Conservation (phyloP, 306 rosid genomes). For the cucumber (Cucumis sativus) region DNA sequence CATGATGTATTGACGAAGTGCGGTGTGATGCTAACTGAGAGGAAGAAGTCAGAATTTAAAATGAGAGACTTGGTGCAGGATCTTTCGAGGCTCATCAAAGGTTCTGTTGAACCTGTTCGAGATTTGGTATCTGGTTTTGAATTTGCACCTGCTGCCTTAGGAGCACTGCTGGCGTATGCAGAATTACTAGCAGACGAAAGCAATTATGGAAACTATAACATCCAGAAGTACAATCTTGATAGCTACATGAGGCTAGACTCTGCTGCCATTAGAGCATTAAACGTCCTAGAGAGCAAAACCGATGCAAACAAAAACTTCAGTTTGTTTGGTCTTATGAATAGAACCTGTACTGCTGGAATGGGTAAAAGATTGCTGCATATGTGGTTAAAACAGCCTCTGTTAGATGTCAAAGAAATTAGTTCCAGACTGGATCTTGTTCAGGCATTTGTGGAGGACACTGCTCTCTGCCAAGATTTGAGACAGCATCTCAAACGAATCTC, state of each 20-base stretch:
- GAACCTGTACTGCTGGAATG: conserved; percentile 99
- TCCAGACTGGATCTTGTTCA: conserved; percentile 78
- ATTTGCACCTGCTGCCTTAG: conserved; percentile 77
- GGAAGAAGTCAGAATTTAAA: conserved; percentile 79
- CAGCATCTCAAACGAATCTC: conserved; percentile 86
- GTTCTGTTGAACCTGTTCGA: conserved; percentile 78
- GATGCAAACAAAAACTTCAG: conserved; percentile 97
- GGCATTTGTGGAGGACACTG: conserved; percentile 83
- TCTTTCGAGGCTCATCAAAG: conserved; percentile 87
- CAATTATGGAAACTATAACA: conserved; percentile 69
- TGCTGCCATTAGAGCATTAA: conserved; percentile 89
- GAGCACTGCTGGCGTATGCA: conserved; percentile 74
- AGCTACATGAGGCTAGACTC: conserved; percentile 86
- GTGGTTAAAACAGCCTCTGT: conserved; percentile 96
- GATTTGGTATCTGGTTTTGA: conserved; percentile 86
- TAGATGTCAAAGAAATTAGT: conserved; percentile 68
- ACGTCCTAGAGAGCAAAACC: conserved; percentile 78
- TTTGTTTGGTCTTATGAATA: conserved; percentile 87
- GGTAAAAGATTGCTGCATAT: conserved; percentile 79
- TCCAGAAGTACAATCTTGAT: conserved; percentile 67
- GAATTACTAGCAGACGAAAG: conserved; percentile 85
- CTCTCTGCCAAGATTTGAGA: conserved; percentile 71
- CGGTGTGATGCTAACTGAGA: conserved; percentile 83
- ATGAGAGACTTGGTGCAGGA: conserved; percentile 80
- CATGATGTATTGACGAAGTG: conserved; percentile 65